A percentile compares a stretch with the other conserved stretches of the same genome.
These are phyloP conservation scores for Penstemon barbatus DNA, from an alignment of 257 asterid genomes.

Conservation along the genomic window DNA sequence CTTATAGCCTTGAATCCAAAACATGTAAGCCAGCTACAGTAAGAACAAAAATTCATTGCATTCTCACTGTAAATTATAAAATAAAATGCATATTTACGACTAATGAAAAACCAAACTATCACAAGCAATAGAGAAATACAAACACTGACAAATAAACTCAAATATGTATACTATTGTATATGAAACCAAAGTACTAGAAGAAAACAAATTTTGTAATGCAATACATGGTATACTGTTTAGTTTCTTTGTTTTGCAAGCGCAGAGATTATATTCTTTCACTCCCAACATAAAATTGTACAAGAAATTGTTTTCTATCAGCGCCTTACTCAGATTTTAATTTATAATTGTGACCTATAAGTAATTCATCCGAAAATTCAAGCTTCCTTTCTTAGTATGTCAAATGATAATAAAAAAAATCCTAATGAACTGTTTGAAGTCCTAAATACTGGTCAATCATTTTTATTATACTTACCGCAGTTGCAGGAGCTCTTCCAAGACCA, in stretches of 20 bases:
- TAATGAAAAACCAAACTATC: neutral
- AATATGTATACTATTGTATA: neutral
- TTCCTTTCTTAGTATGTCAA: too few species aligned
- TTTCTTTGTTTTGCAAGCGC: neutral
- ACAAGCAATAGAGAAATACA: neutral
- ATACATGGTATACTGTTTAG: neutral
- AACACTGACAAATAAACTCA: neutral
- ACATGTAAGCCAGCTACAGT: constrained; percentile 91
- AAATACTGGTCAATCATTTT: too few species aligned
- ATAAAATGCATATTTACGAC: constrained; percentile 13
- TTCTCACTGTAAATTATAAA: constrained; percentile 2
- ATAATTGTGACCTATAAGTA: too few species aligned
- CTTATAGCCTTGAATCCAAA: constrained; percentile 83
- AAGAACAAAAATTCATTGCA: constrained; percentile 20
- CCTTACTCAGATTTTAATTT: too few species aligned
- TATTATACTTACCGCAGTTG: constrained; percentile 63
- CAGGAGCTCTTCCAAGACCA: constrained; percentile 98
- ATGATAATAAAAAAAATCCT: too few species aligned
- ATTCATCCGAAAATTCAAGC: too few species aligned
- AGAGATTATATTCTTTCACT: too few species aligned
- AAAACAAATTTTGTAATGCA: neutral
- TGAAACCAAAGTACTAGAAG: neutral
- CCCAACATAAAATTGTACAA: too few species aligned
- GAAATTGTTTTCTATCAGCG: too few species aligned
- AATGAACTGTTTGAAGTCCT: too few species aligned